A percentile compares a stretch with the other conserved stretches of the same genome.
Conservation (phyloP, 75 land plant species). For the Sequoiadendron giganteum region DNA sequence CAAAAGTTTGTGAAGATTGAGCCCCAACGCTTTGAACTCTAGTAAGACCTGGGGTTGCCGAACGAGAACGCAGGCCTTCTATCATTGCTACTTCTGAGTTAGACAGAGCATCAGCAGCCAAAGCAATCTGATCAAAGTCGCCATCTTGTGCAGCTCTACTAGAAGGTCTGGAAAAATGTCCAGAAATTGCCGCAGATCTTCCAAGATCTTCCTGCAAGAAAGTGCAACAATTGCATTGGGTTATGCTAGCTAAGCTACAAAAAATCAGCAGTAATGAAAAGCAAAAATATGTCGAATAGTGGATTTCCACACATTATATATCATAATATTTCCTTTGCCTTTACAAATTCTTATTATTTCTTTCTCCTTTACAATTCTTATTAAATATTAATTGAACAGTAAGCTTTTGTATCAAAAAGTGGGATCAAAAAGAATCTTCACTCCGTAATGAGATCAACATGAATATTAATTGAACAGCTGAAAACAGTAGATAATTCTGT, state of each 20-base stretch:
- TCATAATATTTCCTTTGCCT: neutral
- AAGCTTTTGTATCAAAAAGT: neutral
- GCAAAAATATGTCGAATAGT: neutral
- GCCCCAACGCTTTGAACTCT: conserved; percentile 6
- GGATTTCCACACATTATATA: neutral
- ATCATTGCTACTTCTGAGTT: conserved; percentile 7
- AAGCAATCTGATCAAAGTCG: conserved; percentile 6
- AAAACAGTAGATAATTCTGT: neutral
- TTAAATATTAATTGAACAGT: neutral
- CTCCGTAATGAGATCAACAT: neutral
- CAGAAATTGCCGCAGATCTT: neutral
- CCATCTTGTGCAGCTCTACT: conserved; percentile 16
- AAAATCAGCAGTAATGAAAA: neutral
- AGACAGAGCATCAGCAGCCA: neutral
- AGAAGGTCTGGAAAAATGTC: conserved; percentile 21
- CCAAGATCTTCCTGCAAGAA: conserved; percentile 22
- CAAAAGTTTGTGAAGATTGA: conserved; percentile 39
- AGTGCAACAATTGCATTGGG: neutral
- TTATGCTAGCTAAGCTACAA: neutral
- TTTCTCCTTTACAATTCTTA: neutral
- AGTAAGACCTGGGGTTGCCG: conserved; percentile 1
- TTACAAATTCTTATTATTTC: neutral
- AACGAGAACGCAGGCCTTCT: conserved; percentile 4
- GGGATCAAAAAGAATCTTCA: neutral
- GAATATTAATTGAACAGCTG: neutral